phyloP scores from a whole-genome alignment of 2,329 filamentous ascomycete genomes.

The Cordyceps militaris region DNA sequence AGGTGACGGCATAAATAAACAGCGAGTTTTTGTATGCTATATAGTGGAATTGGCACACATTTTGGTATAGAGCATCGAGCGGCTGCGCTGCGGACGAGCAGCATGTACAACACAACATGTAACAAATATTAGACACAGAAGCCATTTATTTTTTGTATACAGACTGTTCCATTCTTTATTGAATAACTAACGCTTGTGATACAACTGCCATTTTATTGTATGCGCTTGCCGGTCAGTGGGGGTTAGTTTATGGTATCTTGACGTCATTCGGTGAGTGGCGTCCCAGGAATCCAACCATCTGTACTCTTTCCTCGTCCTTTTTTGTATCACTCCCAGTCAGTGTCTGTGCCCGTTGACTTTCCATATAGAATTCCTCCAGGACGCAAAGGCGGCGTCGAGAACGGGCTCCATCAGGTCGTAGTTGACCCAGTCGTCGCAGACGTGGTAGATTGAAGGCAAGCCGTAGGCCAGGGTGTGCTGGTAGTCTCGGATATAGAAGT shows the following conservation, averaged over 20 bases:
- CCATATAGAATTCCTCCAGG: not conserved
- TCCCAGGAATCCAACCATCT: no score
- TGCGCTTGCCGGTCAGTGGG: not conserved
- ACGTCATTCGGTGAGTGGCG: not conserved
- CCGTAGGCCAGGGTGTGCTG: not conserved
- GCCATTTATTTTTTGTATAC: not conserved
- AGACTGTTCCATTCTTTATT: not conserved
- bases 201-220: not conserved
- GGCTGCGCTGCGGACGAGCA: not conserved
- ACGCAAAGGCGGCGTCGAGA: not conserved
- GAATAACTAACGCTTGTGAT: not conserved
- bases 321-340: no score
- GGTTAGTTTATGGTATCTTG: not conserved
- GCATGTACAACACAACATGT: not conserved
- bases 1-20: not conserved
- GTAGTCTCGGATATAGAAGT: not conserved
- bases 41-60: not conserved
- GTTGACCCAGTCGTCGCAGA: not conserved
- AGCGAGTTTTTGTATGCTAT: not conserved
- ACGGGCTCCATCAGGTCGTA: slow-evolving; percentile 1
- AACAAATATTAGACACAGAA: not conserved
- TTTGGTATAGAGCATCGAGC: not conserved
- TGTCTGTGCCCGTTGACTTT: not conserved
- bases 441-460: not conserved
- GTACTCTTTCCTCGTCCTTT: no score